These are phyloP conservation scores for Scopulariopsis brevicaulis DNA, from an alignment of 2,329 filamentous ascomycete genomes.

Conservation along the genomic window DNA sequence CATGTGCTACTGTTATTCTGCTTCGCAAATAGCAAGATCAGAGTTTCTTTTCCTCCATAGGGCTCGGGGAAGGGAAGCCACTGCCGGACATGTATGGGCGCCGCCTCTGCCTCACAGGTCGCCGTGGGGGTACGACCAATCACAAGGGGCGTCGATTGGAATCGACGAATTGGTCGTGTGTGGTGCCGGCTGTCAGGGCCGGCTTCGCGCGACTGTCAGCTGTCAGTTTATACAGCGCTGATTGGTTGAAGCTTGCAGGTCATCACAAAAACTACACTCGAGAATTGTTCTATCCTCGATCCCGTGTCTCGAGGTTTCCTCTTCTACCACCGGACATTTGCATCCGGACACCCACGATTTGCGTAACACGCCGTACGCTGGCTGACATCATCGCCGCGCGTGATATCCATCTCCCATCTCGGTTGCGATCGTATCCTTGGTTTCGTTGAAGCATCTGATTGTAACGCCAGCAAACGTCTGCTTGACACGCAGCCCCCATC, in stretches of 20 bases:
- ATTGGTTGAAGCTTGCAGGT: not conserved
- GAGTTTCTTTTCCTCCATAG: too few species aligned
- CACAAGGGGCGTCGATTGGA: too few species aligned
- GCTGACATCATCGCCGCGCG: not conserved
- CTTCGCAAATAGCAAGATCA: too few species aligned
- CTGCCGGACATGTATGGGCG: too few species aligned
- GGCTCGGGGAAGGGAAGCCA: too few species aligned
- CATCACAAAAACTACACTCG: not conserved
- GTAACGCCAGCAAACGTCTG: not conserved
- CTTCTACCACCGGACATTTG: not conserved
- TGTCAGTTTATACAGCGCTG: too few species aligned
- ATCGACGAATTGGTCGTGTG: too few species aligned
- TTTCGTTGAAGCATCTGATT: not conserved
- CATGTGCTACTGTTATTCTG: too few species aligned
- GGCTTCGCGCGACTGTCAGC: too few species aligned
- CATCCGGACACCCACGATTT: not conserved
- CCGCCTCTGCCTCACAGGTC: too few species aligned
- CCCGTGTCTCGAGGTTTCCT: not conserved
- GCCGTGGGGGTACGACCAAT: too few species aligned
- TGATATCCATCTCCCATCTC: not conserved
- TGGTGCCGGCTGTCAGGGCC: too few species aligned
- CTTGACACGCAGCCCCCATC: not conserved
- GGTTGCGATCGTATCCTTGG: not conserved
- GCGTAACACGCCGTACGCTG: not conserved
- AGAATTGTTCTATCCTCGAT: not conserved